Base-by-base conservation (phyloP, 768 basidiomycete genomes). In the Amanita exitialis region DNA sequence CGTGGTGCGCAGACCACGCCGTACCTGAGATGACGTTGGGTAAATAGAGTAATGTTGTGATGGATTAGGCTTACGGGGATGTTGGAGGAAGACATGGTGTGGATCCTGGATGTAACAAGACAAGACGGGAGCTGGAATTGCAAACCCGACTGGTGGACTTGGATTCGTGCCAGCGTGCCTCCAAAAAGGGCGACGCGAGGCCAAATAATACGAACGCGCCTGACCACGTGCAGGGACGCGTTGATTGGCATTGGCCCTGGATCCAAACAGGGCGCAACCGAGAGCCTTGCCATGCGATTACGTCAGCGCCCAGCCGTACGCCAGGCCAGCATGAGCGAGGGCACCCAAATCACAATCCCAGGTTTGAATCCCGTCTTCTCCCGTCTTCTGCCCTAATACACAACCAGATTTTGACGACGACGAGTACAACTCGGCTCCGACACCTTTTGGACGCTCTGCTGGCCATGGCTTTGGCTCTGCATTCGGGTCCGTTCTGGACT, bases 361-460 rank as follows among this genome's bases (percentile, higher is more conserved):
- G 78, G 80, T 79, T 46, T 50, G 73, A 55, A 39, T 10, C 18
- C 12, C 35, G 32, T 30, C 13, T 25, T 42, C 45, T 38, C 52
- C 34, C 44, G 46, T 37, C 51, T 16, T n/a, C 37, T 38, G 57
- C 58, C 3, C 21, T 43, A 9, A 30, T 12, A 56, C 44, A 42
- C 38, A 44, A 36, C 28, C 59, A 91, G 89, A 88, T 63, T 84
- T 91, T 66, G 84, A 83, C 58, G 87, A 89, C 57, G 85, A 86
- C 55, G 82, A 86, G 58, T 77, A 75, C 55, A 67, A 67, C 53
- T 68, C 75, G 45, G 72, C 77, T 3, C 79, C 86, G 18, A 79
- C 78, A 48, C 80, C 86, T 1, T 90, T 90, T 66, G 83, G 85
- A 49, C 80, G 86, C 28, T 64, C 76, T 47, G 77, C 76, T 16